Percentiles rank a stretch among this genome's conserved stretches.
Conservation (phyloP, 2,329 filamentous ascomycete species). For the Metarhizium rileyi region DNA sequence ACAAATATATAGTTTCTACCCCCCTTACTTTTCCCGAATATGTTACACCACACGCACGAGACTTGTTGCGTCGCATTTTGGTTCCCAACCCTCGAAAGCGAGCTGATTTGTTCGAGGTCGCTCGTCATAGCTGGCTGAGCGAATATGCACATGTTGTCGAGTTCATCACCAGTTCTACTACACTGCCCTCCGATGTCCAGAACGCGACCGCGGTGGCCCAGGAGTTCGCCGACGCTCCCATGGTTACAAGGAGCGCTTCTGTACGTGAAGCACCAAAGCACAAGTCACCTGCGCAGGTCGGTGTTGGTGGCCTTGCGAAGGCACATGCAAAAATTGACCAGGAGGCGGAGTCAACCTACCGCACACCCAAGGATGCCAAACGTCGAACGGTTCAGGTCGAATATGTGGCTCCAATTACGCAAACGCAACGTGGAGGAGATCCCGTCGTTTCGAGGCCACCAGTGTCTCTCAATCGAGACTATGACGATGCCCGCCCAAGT, state of each 20-base stretch:
- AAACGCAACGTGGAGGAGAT: slow-evolving; percentile 61
- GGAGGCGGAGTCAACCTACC: slow-evolving; percentile 45
- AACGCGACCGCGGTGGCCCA: slow-evolving; percentile 59
- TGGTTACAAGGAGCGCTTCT: slow-evolving; percentile 77
- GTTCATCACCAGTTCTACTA: slow-evolving; percentile 93
- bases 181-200: slow-evolving; percentile 74
- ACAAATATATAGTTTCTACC: slow-evolving; percentile 98
- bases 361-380: slow-evolving; percentile 76
- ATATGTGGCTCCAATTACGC: slow-evolving; percentile 85
- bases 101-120: slow-evolving; percentile 94
- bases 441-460: slow-evolving; percentile 17
- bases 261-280: slow-evolving; percentile 78
- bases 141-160: slow-evolving; percentile 95
- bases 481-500: slow-evolving; percentile 22
- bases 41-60: slow-evolving; percentile 90
- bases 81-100: slow-evolving; percentile 92
- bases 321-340: slow-evolving; percentile 67
- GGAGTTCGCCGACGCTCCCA: slow-evolving; percentile 45
- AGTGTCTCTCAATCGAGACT: slow-evolving; percentile 28
- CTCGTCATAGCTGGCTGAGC: slow-evolving; percentile 93
- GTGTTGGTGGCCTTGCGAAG: slow-evolving; percentile 55
- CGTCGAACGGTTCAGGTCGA: slow-evolving; percentile 93
- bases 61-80: slow-evolving; percentile 83
- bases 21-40: slow-evolving; percentile 98
- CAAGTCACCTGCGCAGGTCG: slow-evolving; percentile 38